Evolutionary conservation across 352 stramenopile species (phyloP), one percentile per base, ranked within the genome.

Genomic region (Globisporangium iwayamae): DNA sequence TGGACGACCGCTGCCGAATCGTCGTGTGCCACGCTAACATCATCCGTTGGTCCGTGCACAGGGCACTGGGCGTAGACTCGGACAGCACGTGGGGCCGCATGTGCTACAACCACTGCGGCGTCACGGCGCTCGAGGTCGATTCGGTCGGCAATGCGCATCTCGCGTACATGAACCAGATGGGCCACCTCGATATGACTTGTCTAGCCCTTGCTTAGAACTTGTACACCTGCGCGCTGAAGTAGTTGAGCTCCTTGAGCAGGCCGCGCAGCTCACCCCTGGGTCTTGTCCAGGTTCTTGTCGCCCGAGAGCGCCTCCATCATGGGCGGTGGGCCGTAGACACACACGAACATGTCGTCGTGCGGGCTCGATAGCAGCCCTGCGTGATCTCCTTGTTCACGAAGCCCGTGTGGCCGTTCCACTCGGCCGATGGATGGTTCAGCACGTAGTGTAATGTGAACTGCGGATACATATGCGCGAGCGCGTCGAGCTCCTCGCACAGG

Each of bases 301-400:
- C 90, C 88, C 45, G 83, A 96, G 55, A 97, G 65, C 91, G 81
- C 71, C 62, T 94, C 87, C 88, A 96, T 96, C 80, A 97, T 93
- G 20, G 85, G 79, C 11, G 84, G 90, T 25, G 90, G 91, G 14
- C 91, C 91, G 67, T 89, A 97, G 52, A 97, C 87, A 41, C 90
- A 92, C 34, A 98, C 76, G 28, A 96, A 68, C 93, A 72, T 18
- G 68, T 87, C 67, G 32, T 97, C 86, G 36, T 91, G 74, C 13
- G 81, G 85, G 13, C 66, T 93, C 63, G 62, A 69, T 74, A 56
- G 87, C 83, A 25, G 82, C 71, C 87, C 48, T 47, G 70, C 74
- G 97, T 72, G 74, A 96, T 92, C 47, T 95, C 83, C 70, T 90
- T 89, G 62, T 77, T 78, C 25, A 97, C 75, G 56, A 85, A 90